phyloP scores from a whole-genome alignment of 225 moss, liverwort and hornwort species.

The Bryum argenteum region DNA sequence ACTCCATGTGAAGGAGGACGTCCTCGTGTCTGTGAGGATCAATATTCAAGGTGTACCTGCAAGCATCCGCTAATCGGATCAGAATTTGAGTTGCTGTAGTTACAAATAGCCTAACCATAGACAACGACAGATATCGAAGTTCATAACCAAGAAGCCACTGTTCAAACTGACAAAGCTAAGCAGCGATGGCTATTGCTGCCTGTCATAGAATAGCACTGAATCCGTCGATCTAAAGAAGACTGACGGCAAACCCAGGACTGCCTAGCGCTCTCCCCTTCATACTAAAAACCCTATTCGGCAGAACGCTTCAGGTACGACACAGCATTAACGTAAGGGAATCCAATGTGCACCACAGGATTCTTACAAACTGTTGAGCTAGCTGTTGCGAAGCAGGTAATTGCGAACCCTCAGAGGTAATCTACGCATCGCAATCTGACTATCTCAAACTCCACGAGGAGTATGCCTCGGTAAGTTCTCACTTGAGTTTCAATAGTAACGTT shows the following conservation, averaged over 20 bases:
- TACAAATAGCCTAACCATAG: background rate
- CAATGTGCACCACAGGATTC: background rate
- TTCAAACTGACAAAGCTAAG: background rate
- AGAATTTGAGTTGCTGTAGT: background rate
- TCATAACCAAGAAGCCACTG: background rate
- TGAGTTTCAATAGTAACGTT: background rate
- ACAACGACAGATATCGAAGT: background rate
- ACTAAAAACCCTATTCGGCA: background rate
- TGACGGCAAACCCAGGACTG: background rate
- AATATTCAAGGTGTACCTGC: constrained; percentile 79
- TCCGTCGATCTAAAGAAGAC: background rate
- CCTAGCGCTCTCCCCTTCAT: background rate
- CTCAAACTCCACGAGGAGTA: background rate
- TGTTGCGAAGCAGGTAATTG: background rate
- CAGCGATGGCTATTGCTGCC: background rate
- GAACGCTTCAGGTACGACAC: background rate
- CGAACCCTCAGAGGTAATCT: background rate
- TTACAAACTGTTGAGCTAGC: background rate
- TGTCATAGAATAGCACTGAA: background rate
- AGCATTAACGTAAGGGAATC: background rate
- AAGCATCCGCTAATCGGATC: constrained; percentile 22
- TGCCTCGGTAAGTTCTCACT: background rate
- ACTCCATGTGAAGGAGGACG: constrained; percentile 75
- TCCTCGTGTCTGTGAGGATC: constrained; percentile 78
- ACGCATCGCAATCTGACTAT: constrained; percentile 3